Evolutionary conservation across 2,329 filamentous ascomycete genomes (phyloP).

Genomic region (Apiospora marii): DNA sequence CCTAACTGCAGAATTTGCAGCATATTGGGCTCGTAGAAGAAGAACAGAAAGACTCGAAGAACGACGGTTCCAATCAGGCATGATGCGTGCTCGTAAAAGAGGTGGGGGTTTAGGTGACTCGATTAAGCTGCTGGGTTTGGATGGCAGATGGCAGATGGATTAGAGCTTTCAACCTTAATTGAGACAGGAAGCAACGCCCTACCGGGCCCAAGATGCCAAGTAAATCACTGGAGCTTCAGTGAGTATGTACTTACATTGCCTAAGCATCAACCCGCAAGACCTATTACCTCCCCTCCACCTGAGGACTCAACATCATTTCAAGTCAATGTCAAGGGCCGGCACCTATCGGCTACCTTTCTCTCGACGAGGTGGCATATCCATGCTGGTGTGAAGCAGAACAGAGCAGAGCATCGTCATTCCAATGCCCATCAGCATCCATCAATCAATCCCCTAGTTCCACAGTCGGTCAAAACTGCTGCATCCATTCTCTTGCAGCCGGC

Average conservation of each 20-base stretch:
- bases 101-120: slow-evolving; percentile 6
- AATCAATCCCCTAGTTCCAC: neutral
- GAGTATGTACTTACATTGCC: neutral
- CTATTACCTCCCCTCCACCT: no score
- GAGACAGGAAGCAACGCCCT: neutral
- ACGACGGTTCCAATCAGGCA: neutral
- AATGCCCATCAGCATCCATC: neutral
- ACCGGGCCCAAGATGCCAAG: neutral
- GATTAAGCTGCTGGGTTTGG: neutral
- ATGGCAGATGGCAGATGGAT: neutral
- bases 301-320: neutral
- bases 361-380: neutral
- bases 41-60: neutral
- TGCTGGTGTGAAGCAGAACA: neutral
- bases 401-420: neutral
- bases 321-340: neutral
- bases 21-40: neutral
- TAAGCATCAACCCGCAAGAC: neutral
- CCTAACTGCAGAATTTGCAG: slow-evolving; percentile 7
- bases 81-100: neutral
- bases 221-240: neutral
- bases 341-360: neutral
- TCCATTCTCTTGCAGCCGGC: slow-evolving; percentile 19
- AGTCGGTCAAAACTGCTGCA: slow-evolving; percentile 5
- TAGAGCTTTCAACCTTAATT: neutral